A percentile compares a stretch with the other conserved stretches of the same genome.
Evolutionary conservation across 306 rosid genomes (phyloP).

Genomic region (Quercus glauca): DNA sequence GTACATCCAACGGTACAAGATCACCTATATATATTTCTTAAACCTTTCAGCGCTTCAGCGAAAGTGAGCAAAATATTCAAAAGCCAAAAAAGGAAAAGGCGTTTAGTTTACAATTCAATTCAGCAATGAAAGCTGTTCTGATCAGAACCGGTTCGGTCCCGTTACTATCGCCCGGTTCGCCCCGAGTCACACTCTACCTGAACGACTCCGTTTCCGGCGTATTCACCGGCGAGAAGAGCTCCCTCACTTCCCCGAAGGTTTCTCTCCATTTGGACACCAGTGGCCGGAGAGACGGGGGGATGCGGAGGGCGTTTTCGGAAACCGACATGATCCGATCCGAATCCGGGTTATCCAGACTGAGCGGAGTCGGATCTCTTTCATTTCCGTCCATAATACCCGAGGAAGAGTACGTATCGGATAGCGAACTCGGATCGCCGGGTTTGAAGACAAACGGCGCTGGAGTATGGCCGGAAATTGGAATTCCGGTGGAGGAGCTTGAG

Average conservation of each 20-base stretch:
- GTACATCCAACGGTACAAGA: conserved; percentile 16
- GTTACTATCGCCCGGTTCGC: conserved; percentile 30
- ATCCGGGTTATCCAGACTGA: neutral
- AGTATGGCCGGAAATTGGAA: conserved; percentile 11
- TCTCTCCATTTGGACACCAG: conserved; percentile 40
- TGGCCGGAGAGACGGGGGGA: conserved; percentile 12
- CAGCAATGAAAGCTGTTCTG: conserved; percentile 47
- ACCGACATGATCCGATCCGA: conserved; percentile 16
- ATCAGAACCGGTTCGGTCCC: conserved; percentile 61
- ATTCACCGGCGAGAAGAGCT: conserved; percentile 21
- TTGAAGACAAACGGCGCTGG: neutral
- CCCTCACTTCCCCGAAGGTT: conserved; percentile 30
- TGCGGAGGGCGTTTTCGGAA: conserved; percentile 42
- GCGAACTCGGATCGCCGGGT: neutral
- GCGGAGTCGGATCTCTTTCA: conserved; percentile 18
- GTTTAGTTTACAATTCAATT: neutral
- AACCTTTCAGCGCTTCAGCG: no score
- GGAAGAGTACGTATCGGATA: conserved; percentile 16
- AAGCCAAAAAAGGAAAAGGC: no score
- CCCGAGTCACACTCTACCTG: conserved; percentile 30
- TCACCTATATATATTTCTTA: conserved; percentile 1
- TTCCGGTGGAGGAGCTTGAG: conserved; percentile 18
- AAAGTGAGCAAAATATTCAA: no score
- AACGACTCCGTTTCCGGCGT: conserved; percentile 30
- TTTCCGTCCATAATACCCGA: conserved; percentile 29